phyloP scores from a whole-genome alignment of 208 protist genomes.

The Herpetomonas tarakana region DNA sequence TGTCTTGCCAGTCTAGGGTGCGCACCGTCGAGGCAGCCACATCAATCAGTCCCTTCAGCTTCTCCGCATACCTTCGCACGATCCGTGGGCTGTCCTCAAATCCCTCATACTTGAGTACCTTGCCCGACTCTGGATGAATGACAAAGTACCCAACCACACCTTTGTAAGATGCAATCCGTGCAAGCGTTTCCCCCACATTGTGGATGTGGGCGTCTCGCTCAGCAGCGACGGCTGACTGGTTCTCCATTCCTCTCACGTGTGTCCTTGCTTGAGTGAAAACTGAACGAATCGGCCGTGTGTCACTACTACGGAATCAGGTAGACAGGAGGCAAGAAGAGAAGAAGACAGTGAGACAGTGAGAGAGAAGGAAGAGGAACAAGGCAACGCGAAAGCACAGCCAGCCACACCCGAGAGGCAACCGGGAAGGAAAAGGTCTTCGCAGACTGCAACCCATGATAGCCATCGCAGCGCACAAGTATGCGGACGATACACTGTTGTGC shows the following conservation, averaged over 20 bases:
- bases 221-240: constrained; percentile 12
- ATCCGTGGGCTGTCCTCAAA: constrained; percentile 47
- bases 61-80: constrained; percentile 54
- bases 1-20: constrained; percentile 73
- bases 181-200: constrained; percentile 62
- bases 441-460: too few relatives aligned
- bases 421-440: too few relatives aligned
- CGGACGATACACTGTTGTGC: too few relatives aligned
- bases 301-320: too few relatives aligned
- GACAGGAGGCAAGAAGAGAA: neutral
- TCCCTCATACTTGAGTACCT: constrained; percentile 53
- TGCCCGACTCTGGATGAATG: constrained; percentile 53
- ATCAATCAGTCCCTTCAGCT: constrained; percentile 60
- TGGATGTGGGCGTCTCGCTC: constrained; percentile 62
- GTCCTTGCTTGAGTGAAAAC: neutral
- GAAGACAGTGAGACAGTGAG: neutral
- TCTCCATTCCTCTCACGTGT: constrained; percentile 21
- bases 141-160: constrained; percentile 83
- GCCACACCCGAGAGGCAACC: too few relatives aligned
- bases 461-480: too few relatives aligned
- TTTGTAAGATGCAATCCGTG: constrained; percentile 65
- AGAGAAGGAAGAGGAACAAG: neutral
- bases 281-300: constrained; percentile 6
- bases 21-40: constrained; percentile 69
- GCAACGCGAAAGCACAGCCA: neutral